Evolutionary conservation across 108 stramenopile species (phyloP), one percentile per base, ranked within the genome.

Genomic region (Conticribra guillardii): DNA sequence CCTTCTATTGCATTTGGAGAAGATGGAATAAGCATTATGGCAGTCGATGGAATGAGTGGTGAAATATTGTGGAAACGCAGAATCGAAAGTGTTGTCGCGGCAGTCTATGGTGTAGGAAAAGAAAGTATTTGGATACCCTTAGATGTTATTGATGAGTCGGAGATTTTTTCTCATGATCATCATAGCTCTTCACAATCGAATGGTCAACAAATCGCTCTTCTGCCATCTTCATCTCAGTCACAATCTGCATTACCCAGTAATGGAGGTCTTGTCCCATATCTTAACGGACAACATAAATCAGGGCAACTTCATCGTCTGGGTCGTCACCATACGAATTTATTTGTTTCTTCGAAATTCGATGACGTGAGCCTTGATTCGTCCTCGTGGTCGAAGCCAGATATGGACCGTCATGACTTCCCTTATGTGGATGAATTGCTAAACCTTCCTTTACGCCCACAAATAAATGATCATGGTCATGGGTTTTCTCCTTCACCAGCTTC

Each of bases 51-150:
- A 47, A 73, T 65, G 19, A 80, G 63, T 28, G 63, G 71, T 56
- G 63, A 68, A 44, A 21, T 86, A 22, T 67, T 85, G 17, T 94
- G 92, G 92, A 71, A 66, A 34, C 58, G 73, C 19, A 71, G 76
- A 50, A 84, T 89, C 29, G 77, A 83, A 18, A 83, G 74, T 52
- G 87, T 83, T 19, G 64, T 94, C 24, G 83, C 90, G 24, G 78
- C 87, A 19, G 88, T 94, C 5, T 94, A 89, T 71, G 92, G 89
- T 23, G 76, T 94, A 18, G 72, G 86, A 16, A 71, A 53, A 23
- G 84, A 52, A 18, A 80, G 75, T 9, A 71, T 54, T 31, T 93
- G 92, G 89, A 60, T 83, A 60, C 64, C 85, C 19, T 60, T 89
- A 0, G 74, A 76, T 32, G 84, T 88, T 3, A 55, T 86, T 72